Base-by-base conservation (phyloP, 768 basidiomycete genomes). In the Leccinellum albellum region DNA sequence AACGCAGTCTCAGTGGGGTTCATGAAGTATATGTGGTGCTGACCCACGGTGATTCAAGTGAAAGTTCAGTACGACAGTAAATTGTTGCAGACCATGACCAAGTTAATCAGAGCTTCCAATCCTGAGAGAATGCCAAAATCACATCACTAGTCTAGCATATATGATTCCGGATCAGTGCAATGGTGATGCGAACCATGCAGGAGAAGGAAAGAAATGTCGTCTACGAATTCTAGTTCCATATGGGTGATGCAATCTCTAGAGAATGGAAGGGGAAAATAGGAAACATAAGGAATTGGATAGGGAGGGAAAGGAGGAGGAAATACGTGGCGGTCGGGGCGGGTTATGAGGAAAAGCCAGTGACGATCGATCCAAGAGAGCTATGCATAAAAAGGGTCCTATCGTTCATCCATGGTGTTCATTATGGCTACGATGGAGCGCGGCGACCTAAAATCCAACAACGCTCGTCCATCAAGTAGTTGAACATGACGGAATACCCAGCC, bases 321-420 rank as follows among this genome's bases (percentile, higher is more conserved):
- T 23, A 21, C 9, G 57, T 31, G 26, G 26, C 6, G 28, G n/a
- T 35, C 28, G 9, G 32, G 9, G 40, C 8, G 15, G 50, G 13
- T 6, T n/a, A 21, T 24, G 15, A 50, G 31, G 28, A 40, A 35
- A 13, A 50, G 42, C n/a, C 20, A 21, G 9, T 3, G 37, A 48
- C 51, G 26, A 58, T 28, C 33, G 21, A 57, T 47, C 46, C 35
- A n/a, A 58, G 50, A 32, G 24, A 31, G 24, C 32, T 51, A 28
- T 6, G 62, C 57, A 62, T 54, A 55, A 33, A 51, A 44, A 42
- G 49, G 6, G 10, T 37, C 50, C 47, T 32, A 37, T 54, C 37
- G 48, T 48, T 42, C 33, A 54, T 53, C 42, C 42, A 52, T 62
- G 44, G 13, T 33, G n/a, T 35, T 53, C 56, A 44, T 51, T 59